Conservation (phyloP, 768 basidiomycete genomes). For the Collybiopsis luxurians region DNA sequence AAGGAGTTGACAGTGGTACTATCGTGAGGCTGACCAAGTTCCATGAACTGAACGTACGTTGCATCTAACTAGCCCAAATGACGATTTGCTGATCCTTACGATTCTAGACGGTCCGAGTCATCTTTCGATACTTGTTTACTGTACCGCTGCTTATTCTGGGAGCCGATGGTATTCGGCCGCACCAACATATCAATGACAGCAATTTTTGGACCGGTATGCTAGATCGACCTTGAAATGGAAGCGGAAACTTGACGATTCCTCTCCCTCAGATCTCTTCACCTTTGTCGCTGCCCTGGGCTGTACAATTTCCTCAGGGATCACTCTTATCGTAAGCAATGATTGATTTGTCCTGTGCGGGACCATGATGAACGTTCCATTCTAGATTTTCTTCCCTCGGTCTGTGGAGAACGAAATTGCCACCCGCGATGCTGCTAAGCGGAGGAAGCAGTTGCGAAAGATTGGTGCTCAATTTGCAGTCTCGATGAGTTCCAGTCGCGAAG, state of each 20-base stretch:
- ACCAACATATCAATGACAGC: slow-evolving; percentile 62
- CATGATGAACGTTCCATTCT: background rate
- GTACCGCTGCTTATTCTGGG: slow-evolving; percentile 64
- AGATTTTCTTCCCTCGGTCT: slow-evolving; percentile 87
- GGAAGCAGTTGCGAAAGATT: no score
- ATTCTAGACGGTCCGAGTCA: slow-evolving; percentile 60
- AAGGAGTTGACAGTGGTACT: slow-evolving; percentile 62
- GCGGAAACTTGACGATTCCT: no score
- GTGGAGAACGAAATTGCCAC: slow-evolving; percentile 60
- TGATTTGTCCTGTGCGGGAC: background rate
- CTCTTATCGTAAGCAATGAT: slow-evolving; percentile 54
- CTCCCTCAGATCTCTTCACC: slow-evolving; percentile 52
- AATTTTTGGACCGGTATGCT: slow-evolving; percentile 51
- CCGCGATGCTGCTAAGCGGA: slow-evolving; percentile 38
- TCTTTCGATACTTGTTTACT: slow-evolving; percentile 73
- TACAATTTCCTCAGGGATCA: slow-evolving; percentile 68
- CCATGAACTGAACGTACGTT: slow-evolving; percentile 75
- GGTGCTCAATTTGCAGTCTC: no score
- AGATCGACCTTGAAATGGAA: no score
- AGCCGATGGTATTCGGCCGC: slow-evolving; percentile 61
- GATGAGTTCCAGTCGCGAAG: no score
- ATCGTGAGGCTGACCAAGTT: slow-evolving; percentile 76
- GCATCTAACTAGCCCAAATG: background rate
- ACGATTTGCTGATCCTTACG: background rate
- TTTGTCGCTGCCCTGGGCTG: slow-evolving; percentile 59